phyloP scores from a whole-genome alignment of 225 moss, liverwort and hornwort genomes.

The Rhytidiadelphus loreus region DNA sequence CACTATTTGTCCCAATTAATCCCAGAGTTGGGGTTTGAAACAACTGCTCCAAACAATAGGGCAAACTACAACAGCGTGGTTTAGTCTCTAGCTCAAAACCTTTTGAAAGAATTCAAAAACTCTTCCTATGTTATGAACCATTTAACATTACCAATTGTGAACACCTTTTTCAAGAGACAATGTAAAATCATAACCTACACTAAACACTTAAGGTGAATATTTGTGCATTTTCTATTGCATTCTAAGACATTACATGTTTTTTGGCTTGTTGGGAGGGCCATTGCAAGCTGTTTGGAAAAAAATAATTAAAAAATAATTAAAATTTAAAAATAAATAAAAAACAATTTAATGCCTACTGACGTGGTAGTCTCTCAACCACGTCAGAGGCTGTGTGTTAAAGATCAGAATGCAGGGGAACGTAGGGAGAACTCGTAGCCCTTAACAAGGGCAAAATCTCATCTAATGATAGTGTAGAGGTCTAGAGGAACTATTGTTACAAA shows the following conservation, averaged over 20 bases:
- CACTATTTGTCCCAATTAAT: not conserved
- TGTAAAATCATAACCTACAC: not conserved
- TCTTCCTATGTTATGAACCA: not conserved
- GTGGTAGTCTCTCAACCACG: too few relatives aligned
- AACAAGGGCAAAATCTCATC: too few relatives aligned
- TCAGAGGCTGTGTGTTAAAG: too few relatives aligned
- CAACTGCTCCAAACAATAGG: not conserved
- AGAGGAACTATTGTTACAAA: not conserved
- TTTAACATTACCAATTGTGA: not conserved
- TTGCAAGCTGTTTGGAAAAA: too few relatives aligned
- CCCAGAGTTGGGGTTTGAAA: not conserved
- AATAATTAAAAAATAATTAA: too few relatives aligned
- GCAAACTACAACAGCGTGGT: not conserved
- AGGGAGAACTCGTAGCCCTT: too few relatives aligned
- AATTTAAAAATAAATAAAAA: too few relatives aligned
- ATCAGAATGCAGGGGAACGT: too few relatives aligned
- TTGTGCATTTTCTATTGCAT: not conserved
- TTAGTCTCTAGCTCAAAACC: not conserved
- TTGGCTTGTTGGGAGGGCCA: too few relatives aligned
- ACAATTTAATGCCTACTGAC: too few relatives aligned
- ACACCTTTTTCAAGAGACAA: not conserved
- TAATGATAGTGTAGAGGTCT: too few relatives aligned
- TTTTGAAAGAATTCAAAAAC: not conserved
- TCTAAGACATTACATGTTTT: too few relatives aligned
- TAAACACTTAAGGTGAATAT: not conserved